These are phyloP conservation scores for Kazachstania psychrophila DNA, from an alignment of 805 yeast genomes.

Conservation along the genomic window DNA sequence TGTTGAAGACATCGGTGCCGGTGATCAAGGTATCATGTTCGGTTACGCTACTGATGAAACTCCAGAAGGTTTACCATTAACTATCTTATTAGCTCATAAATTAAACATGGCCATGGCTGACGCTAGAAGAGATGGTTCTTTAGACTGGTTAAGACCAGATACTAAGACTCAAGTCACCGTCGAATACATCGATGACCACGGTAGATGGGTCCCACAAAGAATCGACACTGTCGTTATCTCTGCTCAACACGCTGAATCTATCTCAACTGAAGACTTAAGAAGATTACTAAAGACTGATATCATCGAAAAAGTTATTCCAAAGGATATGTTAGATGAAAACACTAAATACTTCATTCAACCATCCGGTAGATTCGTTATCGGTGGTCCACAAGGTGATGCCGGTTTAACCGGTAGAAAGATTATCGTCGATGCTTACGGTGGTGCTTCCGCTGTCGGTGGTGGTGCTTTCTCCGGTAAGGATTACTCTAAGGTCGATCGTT, in stretches of 20 bases:
- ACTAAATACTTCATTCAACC: constrained; percentile 98
- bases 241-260: constrained; percentile 95
- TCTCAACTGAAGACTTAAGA: constrained; percentile 90
- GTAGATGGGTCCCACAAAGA: constrained; percentile 92
- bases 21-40: constrained; percentile 99
- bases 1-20: constrained; percentile 98
- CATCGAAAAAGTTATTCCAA: constrained; percentile 87
- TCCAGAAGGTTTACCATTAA: constrained; percentile 93
- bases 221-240: constrained; percentile 97
- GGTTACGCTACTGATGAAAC: constrained; percentile 99
- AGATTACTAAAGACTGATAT: constrained; percentile 65
- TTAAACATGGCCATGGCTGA: constrained; percentile 93
- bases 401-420: constrained; percentile 99
- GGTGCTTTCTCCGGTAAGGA: constrained; percentile 99
- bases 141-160: constrained; percentile 98
- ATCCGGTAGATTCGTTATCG: constrained; percentile 98
- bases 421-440: constrained; percentile 99
- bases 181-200: constrained; percentile 87
- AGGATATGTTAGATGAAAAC: constrained; percentile 81
- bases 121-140: constrained; percentile 92
- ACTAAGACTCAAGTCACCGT: constrained; percentile 99
- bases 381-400: constrained; percentile 99
- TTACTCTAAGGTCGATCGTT: constrained; percentile 98
- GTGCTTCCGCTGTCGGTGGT: constrained; percentile 99
- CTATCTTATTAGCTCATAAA: constrained; percentile 88